Conservation (phyloP, 768 basidiomycete species). For the Leccinellum albellum region DNA sequence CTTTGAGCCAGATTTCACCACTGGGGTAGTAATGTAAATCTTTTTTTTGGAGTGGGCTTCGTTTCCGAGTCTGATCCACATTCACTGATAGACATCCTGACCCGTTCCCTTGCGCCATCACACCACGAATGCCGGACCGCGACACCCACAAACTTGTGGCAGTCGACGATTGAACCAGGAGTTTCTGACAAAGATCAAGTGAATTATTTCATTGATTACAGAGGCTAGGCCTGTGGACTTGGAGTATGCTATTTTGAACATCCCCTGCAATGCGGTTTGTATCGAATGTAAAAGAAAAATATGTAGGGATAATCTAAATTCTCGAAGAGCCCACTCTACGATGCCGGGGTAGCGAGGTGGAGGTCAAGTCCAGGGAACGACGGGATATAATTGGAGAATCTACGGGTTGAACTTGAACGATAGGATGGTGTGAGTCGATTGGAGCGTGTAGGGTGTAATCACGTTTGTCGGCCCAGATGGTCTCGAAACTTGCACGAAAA, state of each 20-base stretch:
- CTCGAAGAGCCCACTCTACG: slow-evolving; percentile 19
- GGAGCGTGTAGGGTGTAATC: slow-evolving; percentile 3
- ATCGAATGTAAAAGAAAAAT: not conserved
- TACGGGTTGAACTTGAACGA: not conserved
- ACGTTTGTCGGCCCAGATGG: slow-evolving; percentile 18
- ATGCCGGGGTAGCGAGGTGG: slow-evolving; percentile 7
- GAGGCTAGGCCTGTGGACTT: not conserved
- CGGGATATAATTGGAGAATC: slow-evolving; percentile 2
- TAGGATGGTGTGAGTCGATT: not conserved
- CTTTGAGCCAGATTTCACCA: slow-evolving; percentile 11
- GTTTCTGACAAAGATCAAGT: not conserved
- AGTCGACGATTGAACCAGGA: not conserved
- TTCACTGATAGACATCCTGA: slow-evolving; percentile 6
- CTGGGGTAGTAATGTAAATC: slow-evolving; percentile 12
- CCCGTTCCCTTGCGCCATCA: slow-evolving; percentile 13
- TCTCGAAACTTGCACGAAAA: slow-evolving; percentile 17
- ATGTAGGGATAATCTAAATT: slow-evolving; percentile 7
- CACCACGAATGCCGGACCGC: not conserved
- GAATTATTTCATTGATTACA: not conserved
- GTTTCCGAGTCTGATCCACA: not conserved
- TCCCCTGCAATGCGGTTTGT: not conserved
- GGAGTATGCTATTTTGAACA: not conserved
- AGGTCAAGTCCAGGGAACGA: slow-evolving; percentile 7
- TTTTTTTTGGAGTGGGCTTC: not conserved
- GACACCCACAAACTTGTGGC: slow-evolving; percentile 1